These are phyloP conservation scores for Stachybotrys chlorohalonatus DNA, from an alignment of 2,329 filamentous ascomycete species.

Conservation along the genomic window DNA sequence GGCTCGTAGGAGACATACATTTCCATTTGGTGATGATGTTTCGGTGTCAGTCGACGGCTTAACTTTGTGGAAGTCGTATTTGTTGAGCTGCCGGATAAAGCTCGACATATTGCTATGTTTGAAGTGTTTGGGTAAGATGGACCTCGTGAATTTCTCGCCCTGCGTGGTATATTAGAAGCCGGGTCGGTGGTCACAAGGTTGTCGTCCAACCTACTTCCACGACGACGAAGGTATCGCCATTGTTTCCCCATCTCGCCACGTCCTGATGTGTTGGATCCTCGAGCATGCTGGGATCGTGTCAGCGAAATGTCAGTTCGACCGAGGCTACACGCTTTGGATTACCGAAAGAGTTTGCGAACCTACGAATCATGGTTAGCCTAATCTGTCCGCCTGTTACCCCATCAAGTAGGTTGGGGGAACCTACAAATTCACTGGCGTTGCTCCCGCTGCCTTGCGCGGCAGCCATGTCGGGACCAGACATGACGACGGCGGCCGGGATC, in stretches of 20 bases:
- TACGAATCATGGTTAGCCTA: constrained; percentile 24
- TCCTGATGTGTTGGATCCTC: constrained; percentile 89
- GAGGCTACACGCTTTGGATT: constrained; percentile 17
- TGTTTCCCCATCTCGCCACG: constrained; percentile 91
- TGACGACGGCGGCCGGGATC: constrained; percentile 6
- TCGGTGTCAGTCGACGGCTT: constrained; percentile 38
- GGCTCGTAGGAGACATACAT: constrained; percentile 17
- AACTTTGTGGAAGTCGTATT: constrained; percentile 98
- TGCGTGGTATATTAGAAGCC: constrained; percentile 26
- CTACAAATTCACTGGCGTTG: constrained; percentile 93
- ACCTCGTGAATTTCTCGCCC: constrained; percentile 98
- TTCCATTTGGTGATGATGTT: constrained; percentile 22
- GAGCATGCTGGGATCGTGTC: constrained; percentile 53
- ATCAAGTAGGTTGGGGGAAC: constrained; percentile 25
- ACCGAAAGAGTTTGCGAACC: constrained; percentile 99
- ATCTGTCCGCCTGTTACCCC: neutral
- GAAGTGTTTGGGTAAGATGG: constrained; percentile 94
- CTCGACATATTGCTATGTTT: constrained; percentile 99
- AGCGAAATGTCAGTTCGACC: constrained; percentile 1
- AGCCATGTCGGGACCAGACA: constrained; percentile 24
- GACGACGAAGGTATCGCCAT: constrained; percentile 93
- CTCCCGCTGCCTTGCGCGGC: constrained; percentile 42
- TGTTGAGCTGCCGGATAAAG: constrained; percentile 92
- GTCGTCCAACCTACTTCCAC: constrained; percentile 62
- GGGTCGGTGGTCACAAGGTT: constrained; percentile 1